Base-by-base conservation (phyloP, 75 land plant species). In the Pseudotsuga menziesii region DNA sequence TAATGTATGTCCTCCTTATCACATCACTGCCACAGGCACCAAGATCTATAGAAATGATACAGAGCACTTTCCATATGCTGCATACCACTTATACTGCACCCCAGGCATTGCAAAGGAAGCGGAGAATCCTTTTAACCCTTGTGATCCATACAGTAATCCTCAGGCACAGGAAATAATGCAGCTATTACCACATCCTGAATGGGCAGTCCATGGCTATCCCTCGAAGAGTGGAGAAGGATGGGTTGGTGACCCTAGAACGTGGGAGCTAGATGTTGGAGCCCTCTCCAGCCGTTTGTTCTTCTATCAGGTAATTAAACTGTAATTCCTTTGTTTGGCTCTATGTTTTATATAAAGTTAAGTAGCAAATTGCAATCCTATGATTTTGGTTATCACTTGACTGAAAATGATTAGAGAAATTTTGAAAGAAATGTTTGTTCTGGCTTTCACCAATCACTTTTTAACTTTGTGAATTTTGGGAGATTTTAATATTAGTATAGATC, bases 131-230 rank as follows among this genome's bases (percentile, higher is more conserved):
- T 73, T n/a, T 19, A 64, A 56, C 55, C 35, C 75, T 32, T 94
- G 98, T 63, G 98, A 94, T 69, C 88, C 93, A 13, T 92, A 90
- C 83, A 94, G 98, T 81, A 94, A 94, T 79, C 98, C 98, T 8
- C 95, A 92, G 59, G 80, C 98, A 20, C 98, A 94, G 76, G 98
- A 94, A 84, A 71, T 94, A 0, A 66, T 90, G 56, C 98, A 94
- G 79, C 36, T 94, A 20, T 72, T 94, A 75, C 98, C 98, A 16
- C 98, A 94, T 58, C 98, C 98, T 4, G 88, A 84, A 23, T 94
- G 98, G 98, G 91, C 81, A 1, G 90, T 83, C 25, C 86, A 94
- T 78, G 95, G 98, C 9, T 94, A 90, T 58, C 98, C 98, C 27
- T 67, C 76, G 26, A 72, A 77, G 82, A 80, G 74, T 57, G 88